These are phyloP conservation scores for Tetracladium maxilliforme DNA, from an alignment of 2,329 filamentous ascomycete species.

Conservation along the genomic window DNA sequence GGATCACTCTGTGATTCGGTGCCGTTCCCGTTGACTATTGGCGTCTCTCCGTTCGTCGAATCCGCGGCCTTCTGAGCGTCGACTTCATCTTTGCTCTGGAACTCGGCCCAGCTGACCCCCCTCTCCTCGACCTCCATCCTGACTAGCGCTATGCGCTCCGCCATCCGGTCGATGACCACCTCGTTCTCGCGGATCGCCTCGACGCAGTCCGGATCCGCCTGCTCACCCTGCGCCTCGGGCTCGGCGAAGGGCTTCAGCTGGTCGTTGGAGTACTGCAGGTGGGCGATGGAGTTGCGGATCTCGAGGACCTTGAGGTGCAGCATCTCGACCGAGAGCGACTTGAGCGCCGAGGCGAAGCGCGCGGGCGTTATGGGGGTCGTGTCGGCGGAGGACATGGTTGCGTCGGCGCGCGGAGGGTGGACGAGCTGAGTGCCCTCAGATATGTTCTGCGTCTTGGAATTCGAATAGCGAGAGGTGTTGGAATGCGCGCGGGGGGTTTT, in stretches of 20 bases:
- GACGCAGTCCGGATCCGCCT: conserved; percentile 54
- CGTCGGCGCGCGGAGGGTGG: conserved; percentile 1
- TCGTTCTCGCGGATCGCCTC: conserved; percentile 64
- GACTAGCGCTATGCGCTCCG: conserved; percentile 47
- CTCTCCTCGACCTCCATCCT: conserved; percentile 42
- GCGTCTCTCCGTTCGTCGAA: conserved; percentile 2
- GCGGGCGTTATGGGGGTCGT: conserved; percentile 42
- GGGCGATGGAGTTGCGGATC: conserved; percentile 58
- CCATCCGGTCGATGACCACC: conserved; percentile 51
- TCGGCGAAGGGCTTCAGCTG: conserved; percentile 57
- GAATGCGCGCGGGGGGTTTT: too few species aligned
- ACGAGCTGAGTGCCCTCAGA: too few species aligned
- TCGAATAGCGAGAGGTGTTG: too few species aligned
- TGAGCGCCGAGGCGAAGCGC: conserved; percentile 53
- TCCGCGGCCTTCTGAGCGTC: conserved; percentile 11
- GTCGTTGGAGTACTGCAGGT: conserved; percentile 60
- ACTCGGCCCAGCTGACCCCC: conserved; percentile 41
- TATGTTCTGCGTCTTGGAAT: too few species aligned
- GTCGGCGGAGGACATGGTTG: conserved; percentile 46
- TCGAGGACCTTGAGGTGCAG: conserved; percentile 65
- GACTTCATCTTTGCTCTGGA: conserved; percentile 29
- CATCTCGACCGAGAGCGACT: conserved; percentile 35
- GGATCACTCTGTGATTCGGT: conserved; percentile 11
- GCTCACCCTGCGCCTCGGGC: conserved; percentile 10
- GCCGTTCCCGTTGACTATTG: conserved; percentile 9